Evolutionary conservation across 805 yeast species (phyloP), one percentile per base, ranked within the genome.

Genomic region (Ogataea populi-albae): DNA sequence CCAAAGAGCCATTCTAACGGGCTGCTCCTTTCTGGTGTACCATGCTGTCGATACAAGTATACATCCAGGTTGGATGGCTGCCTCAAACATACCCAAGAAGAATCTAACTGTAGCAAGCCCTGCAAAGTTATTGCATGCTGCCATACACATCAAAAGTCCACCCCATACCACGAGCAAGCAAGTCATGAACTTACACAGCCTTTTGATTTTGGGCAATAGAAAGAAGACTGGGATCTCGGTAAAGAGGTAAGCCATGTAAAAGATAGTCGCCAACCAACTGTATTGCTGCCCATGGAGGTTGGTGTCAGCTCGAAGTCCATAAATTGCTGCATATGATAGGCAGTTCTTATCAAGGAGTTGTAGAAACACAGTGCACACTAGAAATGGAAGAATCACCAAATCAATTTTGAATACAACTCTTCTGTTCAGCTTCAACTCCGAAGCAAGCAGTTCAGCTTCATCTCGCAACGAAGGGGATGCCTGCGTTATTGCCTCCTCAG

Each of bases 191-290:
- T 55, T 60, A 17, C 55, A 52, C 17, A 62, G 46, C 17, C 37
- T 40, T 3, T 60, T 62, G 23, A 58, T 41, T 29, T 52, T 59
- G 23, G 59, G 66, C 17, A 64, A 47, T 11, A 57, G 15, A 22
- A 52, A 47, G 28, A 45, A 61, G 30, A 75, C 69, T 2, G 81
- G 81, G 34, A 73, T 61, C 45, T 77, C 81, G 46, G 75, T 75
- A 11, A 65, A 66, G 30, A 82, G 55, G 52, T 81, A 82, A 2
- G 86, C 89, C 26, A 81, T 54, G 49, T 78, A 79, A 46, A 79
- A 79, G 6, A 76, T 69, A 1, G 81, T 67, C n/a, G 81, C 75
- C 11, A 71, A 59, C 79, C 83, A 74, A 32, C 75, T 55, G 48
- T 74, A 70, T 51, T 66, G 59, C 37, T 61, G 60, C 6, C 75